Percentiles rank a stretch among this genome's conserved stretches.
phyloP scores from a whole-genome alignment of 2,329 filamentous ascomycete species.

The Penicillium brevicompactum region DNA sequence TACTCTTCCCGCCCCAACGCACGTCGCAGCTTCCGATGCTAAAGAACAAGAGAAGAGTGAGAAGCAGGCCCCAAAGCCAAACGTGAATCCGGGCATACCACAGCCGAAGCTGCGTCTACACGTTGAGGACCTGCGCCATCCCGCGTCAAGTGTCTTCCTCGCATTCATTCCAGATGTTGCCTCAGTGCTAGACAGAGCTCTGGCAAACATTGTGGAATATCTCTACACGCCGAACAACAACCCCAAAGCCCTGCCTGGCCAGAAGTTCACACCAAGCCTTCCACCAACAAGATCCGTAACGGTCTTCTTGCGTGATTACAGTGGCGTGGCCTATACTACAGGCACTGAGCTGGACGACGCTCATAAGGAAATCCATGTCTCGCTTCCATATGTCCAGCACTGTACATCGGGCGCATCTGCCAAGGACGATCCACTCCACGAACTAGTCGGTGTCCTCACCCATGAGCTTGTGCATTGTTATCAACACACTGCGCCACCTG shows the following conservation, averaged over 20 bases:
- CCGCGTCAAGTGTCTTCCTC: constrained; percentile 62
- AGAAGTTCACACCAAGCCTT: constrained; percentile 40
- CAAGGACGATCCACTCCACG: constrained; percentile 44
- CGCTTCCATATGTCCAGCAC: constrained; percentile 68
- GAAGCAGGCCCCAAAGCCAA: constrained; percentile 7
- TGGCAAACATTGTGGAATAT: constrained; percentile 68
- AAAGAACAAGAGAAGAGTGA: not conserved
- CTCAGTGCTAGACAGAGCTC: constrained; percentile 61
- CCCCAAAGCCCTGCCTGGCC: constrained; percentile 14
- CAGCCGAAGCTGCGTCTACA: constrained; percentile 41
- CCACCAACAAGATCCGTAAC: constrained; percentile 82
- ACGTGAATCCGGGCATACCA: constrained; percentile 12
- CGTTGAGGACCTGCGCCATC: constrained; percentile 33
- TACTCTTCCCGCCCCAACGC: constrained; percentile 9
- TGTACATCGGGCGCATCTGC: constrained; percentile 19
- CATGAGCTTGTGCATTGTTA: constrained; percentile 97
- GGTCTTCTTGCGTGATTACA: constrained; percentile 75
- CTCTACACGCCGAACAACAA: constrained; percentile 61
- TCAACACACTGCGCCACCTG: constrained; percentile 70
- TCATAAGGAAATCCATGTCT: constrained; percentile 93
- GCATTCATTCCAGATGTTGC: constrained; percentile 62
- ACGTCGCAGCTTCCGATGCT: constrained; percentile 20
- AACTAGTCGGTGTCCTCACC: constrained; percentile 80
- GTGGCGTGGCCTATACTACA: constrained; percentile 86
- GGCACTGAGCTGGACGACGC: constrained; percentile 76